A percentile compares a stretch with the other conserved stretches of the same genome.
Evolutionary conservation across 352 stramenopile species (phyloP).

Genomic region (Phytophthora aleatoria): DNA sequence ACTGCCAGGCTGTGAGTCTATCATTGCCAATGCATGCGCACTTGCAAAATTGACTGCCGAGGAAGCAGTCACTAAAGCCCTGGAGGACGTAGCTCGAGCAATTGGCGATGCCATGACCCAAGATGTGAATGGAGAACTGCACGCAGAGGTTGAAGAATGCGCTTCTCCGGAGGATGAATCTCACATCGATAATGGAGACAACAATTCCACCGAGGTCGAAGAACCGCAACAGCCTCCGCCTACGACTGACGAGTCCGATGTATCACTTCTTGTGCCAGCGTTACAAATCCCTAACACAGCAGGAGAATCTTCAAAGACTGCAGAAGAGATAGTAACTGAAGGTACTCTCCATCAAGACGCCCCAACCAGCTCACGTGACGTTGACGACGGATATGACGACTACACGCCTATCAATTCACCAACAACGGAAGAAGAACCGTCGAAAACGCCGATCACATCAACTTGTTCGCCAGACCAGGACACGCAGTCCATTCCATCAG

Average conservation of each 20-base stretch:
- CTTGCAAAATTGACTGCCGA: conserved; percentile 22
- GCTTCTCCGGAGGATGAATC: background rate
- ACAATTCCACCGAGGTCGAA: conserved; percentile 1
- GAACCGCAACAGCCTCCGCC: background rate
- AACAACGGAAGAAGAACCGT: background rate
- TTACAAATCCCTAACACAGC: conserved; percentile 9
- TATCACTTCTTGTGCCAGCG: conserved; percentile 4
- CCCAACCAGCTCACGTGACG: conserved; percentile 6
- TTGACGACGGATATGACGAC: conserved; percentile 19
- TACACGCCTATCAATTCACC: conserved; percentile 28
- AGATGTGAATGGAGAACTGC: conserved; percentile 10
- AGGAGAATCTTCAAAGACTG: background rate
- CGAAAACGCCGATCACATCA: conserved; percentile 1
- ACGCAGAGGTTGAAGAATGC: conserved; percentile 4
- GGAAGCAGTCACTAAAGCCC: conserved; percentile 5
- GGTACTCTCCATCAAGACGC: conserved; percentile 1
- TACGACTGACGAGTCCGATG: background rate
- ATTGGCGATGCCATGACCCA: conserved; percentile 11
- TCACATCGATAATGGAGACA: conserved; percentile 2
- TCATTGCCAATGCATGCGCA: background rate
- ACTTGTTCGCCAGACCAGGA: conserved; percentile 7
- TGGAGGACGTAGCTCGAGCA: conserved; percentile 16
- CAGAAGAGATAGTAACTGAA: background rate
- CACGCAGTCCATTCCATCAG: background rate
- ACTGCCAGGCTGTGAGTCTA: background rate